phyloP scores from a whole-genome alignment of 768 basidiomycete genomes.

The Mycena indigotica region DNA sequence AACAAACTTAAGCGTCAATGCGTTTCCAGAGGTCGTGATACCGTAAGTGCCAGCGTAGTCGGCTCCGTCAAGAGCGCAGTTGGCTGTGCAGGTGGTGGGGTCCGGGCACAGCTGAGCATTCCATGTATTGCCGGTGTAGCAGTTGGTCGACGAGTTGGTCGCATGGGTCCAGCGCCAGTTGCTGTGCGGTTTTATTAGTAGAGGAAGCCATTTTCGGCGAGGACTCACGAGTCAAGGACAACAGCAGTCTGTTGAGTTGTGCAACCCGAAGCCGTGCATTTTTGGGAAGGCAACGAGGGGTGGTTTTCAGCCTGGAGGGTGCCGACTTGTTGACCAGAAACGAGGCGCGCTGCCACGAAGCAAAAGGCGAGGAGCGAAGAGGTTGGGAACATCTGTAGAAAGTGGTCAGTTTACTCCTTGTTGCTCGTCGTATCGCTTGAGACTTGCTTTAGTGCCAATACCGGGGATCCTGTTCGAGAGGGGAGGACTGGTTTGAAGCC shows the following conservation, averaged over 20 bases:
- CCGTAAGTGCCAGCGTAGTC: slow-evolving; percentile 56
- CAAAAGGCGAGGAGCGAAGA: slow-evolving; percentile 43
- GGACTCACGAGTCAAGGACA: slow-evolving; percentile 44
- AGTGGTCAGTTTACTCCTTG: no score
- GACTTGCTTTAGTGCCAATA: no score
- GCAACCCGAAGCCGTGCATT: slow-evolving; percentile 51
- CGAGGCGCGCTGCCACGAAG: slow-evolving; percentile 38
- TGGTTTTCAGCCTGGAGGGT: slow-evolving; percentile 50
- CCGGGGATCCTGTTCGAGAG: no score
- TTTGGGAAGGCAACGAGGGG: slow-evolving; percentile 47
- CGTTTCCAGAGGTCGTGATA: slow-evolving; percentile 48
- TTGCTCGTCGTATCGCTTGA: no score
- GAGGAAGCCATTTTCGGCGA: background rate
- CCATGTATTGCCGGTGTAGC: slow-evolving; percentile 62
- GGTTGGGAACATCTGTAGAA: slow-evolving; percentile 45
- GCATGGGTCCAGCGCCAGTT: slow-evolving; percentile 58
- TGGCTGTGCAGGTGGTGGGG: slow-evolving; percentile 20
- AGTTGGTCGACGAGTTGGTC: slow-evolving; percentile 39
- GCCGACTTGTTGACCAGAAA: slow-evolving; percentile 52
- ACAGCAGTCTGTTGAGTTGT: slow-evolving; percentile 38
- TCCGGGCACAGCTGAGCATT: slow-evolving; percentile 54
- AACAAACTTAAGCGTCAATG: slow-evolving; percentile 52
- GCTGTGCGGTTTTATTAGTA: background rate
- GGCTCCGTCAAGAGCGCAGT: slow-evolving; percentile 47
- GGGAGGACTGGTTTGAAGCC: no score